phyloP scores from a whole-genome alignment of 208 protist genomes.

The Crithidia brevicula region DNA sequence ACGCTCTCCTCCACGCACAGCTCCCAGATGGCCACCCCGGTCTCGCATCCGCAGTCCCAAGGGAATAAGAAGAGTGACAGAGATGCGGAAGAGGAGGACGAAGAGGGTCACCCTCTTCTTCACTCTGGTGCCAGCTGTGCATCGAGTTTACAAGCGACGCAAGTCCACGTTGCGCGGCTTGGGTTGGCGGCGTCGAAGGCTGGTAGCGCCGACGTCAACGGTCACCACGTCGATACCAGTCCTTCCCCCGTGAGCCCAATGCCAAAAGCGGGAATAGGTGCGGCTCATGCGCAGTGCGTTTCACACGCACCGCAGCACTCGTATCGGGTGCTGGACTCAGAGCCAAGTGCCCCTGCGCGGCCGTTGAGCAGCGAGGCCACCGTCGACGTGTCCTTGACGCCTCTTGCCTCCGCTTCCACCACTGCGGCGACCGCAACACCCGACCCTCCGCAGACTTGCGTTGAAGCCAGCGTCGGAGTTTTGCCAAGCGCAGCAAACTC shows the following conservation, averaged over 20 bases:
- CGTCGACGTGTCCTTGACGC: not conserved
- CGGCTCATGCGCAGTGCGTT: not conserved
- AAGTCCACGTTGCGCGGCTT: too few species aligned
- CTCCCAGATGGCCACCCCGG: not conserved
- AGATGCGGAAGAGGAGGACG: not conserved
- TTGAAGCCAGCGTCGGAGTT: not conserved
- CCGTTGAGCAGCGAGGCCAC: not conserved
- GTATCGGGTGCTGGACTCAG: constrained; percentile 21
- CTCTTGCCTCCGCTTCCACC: not conserved
- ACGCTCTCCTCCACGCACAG: constrained; percentile 27
- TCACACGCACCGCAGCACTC: not conserved
- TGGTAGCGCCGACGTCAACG: too few species aligned
- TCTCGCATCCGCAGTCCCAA: too few species aligned
- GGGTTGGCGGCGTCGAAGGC: too few species aligned
- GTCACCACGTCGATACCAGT: not conserved
- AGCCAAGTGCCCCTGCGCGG: not conserved
- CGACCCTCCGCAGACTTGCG: too few species aligned
- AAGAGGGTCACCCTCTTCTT: not conserved
- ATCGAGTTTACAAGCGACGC: not conserved
- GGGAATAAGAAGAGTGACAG: too few species aligned
- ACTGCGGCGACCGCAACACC: not conserved
- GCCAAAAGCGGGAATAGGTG: not conserved
- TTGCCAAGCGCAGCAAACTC: not conserved
- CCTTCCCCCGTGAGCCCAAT: not conserved
- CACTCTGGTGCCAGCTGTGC: not conserved